Percentiles rank a stretch among this genome's conserved stretches.
These are phyloP conservation scores for Malus orientalis DNA, from an alignment of 306 rosid species.

Conservation along the genomic window DNA sequence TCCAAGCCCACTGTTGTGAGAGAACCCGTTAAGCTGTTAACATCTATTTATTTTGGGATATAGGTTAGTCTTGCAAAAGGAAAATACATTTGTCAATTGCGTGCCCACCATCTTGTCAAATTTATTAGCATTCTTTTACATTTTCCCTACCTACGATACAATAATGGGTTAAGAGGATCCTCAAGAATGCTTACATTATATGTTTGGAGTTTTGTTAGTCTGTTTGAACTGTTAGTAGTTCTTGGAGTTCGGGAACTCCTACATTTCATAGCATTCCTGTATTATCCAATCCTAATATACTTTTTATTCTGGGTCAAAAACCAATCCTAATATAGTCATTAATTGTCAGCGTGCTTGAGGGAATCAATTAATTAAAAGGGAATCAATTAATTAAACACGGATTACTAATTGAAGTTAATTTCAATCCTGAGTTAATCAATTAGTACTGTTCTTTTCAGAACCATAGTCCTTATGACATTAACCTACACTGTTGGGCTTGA, in stretches of 20 bases:
- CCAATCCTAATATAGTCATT: no score
- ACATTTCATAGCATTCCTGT: neutral
- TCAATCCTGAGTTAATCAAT: neutral
- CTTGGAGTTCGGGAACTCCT: conserved; percentile 30
- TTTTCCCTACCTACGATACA: neutral
- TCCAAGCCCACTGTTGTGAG: no score
- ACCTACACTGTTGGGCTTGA: neutral
- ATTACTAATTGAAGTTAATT: neutral
- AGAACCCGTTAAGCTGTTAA: no score
- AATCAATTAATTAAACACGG: neutral
- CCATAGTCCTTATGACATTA: neutral
- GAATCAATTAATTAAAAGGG: no score
- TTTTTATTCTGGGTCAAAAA: no score
- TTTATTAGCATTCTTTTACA: no score
- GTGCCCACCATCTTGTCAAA: no score
- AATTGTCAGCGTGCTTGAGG: no score
- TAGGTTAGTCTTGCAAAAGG: no score
- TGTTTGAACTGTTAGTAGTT: conserved; percentile 15
- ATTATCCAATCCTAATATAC: neutral
- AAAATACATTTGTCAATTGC: no score
- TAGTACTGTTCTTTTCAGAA: neutral
- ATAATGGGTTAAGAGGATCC: neutral
- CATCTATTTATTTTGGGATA: no score
- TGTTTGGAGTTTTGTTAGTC: conserved; percentile 24
- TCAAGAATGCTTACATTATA: conserved; percentile 24